Evolutionary conservation across 371 early-diverging fungal species (phyloP), one percentile per base, ranked within the genome.

Genomic region (Vittaforma corneae): DNA sequence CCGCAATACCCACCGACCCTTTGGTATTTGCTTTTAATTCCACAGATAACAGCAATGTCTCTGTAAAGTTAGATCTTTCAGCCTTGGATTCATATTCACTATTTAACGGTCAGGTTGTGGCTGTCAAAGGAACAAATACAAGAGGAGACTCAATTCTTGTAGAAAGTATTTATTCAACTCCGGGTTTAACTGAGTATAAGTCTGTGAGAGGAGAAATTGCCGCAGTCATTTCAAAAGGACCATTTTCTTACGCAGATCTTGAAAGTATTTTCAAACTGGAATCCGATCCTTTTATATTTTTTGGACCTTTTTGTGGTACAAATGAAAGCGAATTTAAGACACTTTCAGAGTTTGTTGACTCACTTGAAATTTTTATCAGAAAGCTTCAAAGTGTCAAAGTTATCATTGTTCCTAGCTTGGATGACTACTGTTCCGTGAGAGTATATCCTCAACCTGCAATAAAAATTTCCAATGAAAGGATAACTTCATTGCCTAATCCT

Each of bases 81-180:
- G 33, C 51, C 51, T 24, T 65, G 28, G n/a, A 53, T 18, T 29
- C 51, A 33, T 75, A 56, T 48, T 68, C 65, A 32, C 18, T 75
- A 1, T 75, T 71, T 54, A 34, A 70, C 11, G 71, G 72, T 0
- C 71, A 71, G 48, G 28, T 71, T 34, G 62, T 71, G 24, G 68
- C 65, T 2, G n/a, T 75, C 6, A 68, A 48, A 45, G 71, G 75
- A 22, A 65, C 52, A 40, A 75, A 71, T 40, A 1, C 32, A 40
- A 30, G 33, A 0, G 61, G 64, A n/a, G 53, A 67, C 42, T 60
- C 66, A 56, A 47, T 74, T 28, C 52, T 67, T 3, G 75, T 70
- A 0, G 65, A 62, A 44, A 26, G 59, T 18, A 30, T 67, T 2
- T 5, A 63, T n/a, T 65, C 53, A 45, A 24, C 64, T 20, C 65